Conservation (phyloP, 495 filamentous ascomycete species). For the Neurospora cerealis region DNA sequence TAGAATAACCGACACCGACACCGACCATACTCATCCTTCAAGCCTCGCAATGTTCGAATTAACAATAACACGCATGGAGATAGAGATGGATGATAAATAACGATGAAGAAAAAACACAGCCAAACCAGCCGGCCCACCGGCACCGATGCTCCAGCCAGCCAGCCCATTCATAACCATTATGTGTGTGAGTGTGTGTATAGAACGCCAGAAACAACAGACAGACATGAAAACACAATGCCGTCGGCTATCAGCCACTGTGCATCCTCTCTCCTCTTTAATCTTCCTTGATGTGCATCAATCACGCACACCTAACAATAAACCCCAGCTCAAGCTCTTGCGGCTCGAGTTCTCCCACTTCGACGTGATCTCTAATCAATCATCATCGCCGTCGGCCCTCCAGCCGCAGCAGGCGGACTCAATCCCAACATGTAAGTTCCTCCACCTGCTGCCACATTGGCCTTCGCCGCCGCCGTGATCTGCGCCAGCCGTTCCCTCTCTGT, state of each 20-base stretch:
- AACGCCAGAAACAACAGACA: background rate
- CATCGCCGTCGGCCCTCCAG: background rate
- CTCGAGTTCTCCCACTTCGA: background rate
- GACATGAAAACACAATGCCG: background rate
- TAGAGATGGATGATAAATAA: too few species aligned
- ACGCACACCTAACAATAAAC: background rate
- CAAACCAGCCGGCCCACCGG: too few species aligned
- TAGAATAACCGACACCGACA: too few species aligned
- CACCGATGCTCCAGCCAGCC: too few species aligned
- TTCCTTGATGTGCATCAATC: background rate
- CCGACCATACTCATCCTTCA: too few species aligned
- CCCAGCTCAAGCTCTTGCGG: background rate
- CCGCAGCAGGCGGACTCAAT: background rate
- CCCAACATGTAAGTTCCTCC: background rate
- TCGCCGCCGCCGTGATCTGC: constrained; percentile 7
- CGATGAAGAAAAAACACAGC: too few species aligned
- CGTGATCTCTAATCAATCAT: background rate
- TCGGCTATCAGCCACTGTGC: background rate
- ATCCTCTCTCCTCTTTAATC: background rate
- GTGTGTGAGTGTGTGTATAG: background rate
- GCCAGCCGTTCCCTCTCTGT: constrained; percentile 31
- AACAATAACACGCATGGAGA: too few species aligned
- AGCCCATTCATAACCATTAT: background rate
- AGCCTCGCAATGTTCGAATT: too few species aligned
- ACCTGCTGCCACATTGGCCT: background rate